Conservation (phyloP, 495 filamentous ascomycete species). For the Aspergillus asperescens region DNA sequence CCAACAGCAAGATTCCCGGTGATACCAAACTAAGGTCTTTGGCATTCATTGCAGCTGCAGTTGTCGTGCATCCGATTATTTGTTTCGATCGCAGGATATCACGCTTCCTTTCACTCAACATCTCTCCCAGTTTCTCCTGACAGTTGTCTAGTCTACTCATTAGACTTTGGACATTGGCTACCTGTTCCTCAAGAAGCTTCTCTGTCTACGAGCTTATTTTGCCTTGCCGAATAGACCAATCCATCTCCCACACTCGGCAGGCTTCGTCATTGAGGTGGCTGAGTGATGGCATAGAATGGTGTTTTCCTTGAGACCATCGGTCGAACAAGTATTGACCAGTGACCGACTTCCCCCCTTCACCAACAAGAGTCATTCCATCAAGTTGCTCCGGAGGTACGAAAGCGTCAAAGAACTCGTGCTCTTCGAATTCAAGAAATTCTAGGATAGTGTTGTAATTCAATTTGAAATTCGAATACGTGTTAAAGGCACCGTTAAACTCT, state of each 20-base stretch:
- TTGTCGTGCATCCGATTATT: conserved; percentile 74
- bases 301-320: conserved; percentile 49
- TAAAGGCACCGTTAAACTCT: conserved; percentile 21
- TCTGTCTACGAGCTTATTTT: conserved; percentile 44
- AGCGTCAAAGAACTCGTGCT: conserved; percentile 51
- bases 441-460: conserved; percentile 35
- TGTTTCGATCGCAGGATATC: conserved; percentile 48
- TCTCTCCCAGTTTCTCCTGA: conserved; percentile 32
- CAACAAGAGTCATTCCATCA: conserved; percentile 41
- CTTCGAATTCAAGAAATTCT: conserved; percentile 62
- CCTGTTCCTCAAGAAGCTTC: conserved; percentile 46
- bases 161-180: conserved; percentile 31
- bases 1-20: conserved; percentile 47
- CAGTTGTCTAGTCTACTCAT: conserved; percentile 39
- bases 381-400: conserved; percentile 43
- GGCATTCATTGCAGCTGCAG: conserved; percentile 60
- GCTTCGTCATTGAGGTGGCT: conserved; percentile 18
- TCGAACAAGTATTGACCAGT: conserved; percentile 48
- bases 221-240: conserved; percentile 26
- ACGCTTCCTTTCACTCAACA: conserved; percentile 43
- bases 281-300: conserved; percentile 28
- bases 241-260: conserved; percentile 52
- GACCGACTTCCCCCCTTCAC: conserved; percentile 29
- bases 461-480: conserved; percentile 17
- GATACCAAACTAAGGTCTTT: conserved; percentile 42